Base-by-base conservation (phyloP, 495 filamentous ascomycete species). In the Parmelia sp. region DNA sequence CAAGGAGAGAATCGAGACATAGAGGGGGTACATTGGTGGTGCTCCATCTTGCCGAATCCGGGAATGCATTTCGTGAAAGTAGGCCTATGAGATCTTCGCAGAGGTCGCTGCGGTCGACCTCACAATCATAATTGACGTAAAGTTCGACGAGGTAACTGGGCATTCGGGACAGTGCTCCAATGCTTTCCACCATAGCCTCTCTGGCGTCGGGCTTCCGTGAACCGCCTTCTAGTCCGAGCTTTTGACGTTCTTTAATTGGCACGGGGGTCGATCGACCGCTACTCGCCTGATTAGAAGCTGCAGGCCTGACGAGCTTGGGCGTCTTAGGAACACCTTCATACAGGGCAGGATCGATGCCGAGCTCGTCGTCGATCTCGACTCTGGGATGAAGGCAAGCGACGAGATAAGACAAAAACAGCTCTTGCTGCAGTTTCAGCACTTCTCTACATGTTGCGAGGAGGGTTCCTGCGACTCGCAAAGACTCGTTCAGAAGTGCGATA, bases 41-140 rank as follows among this genome's bases (percentile, higher is more conserved):
- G 74, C 94, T 99, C 94, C 94, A 99, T 29, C 93, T 97, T 15
- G 92, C 95, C 4, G 94, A 96, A 71, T 99, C 94, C 11, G 94
- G 94, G 69, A 99, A 91, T 14, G 94, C 94, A 71, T 96, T 97
- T 62, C 94, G 82, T 35, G 94, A 92, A 44, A 99, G 80, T 44
- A 99, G 76, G 4, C 94, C 93, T 53, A 99, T 84, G 82, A 97
- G 87, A 70, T 99, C 94, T 74, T 95, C 90, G 70, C 95, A 99
- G 4, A 99, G 74, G 74, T 97, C 94, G 42, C 85, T 87, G 36
- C 95, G 86, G 73, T 97, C 90, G 40, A 92, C 87, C 68, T 97
- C 93, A 67, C 92, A 97, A 75, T 99, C 94, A 71, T 99, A 99
- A 76, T 99, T 99, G 75, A 97, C 84, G 69, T 94, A 97, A 21